phyloP scores from a whole-genome alignment of 75 land plant species.

The Sequoiadendron giganteum region DNA sequence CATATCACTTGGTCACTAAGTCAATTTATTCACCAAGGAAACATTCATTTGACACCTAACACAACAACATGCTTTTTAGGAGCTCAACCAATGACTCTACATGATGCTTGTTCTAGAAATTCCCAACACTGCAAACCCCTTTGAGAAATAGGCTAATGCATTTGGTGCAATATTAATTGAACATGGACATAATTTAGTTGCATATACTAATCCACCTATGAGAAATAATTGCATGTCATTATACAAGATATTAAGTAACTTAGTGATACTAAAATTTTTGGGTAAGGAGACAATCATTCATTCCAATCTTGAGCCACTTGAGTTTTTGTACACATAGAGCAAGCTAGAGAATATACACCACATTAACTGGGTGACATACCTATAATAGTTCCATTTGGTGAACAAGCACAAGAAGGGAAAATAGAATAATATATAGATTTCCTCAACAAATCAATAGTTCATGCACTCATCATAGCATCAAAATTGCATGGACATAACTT shows the following conservation, averaged over 20 bases:
- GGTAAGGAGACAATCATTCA: not conserved
- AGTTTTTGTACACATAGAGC: no score
- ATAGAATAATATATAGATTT: no score
- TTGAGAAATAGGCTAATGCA: not conserved
- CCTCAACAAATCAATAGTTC: not conserved
- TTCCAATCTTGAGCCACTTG: not conserved
- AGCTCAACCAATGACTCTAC: not conserved
- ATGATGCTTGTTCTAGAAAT: no score
- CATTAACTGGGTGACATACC: not conserved
- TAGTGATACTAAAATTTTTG: not conserved
- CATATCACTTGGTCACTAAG: not conserved
- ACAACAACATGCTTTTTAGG: not conserved
- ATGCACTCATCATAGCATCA: not conserved
- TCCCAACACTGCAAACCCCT: no score
- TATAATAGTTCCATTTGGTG: not conserved
- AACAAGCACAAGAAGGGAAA: not conserved
- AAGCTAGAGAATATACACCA: not conserved
- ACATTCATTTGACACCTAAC: not conserved
- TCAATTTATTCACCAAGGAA: not conserved
- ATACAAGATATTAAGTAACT: no score
- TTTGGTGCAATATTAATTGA: not conserved
- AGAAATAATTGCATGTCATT: not conserved
- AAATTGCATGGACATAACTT: not conserved
- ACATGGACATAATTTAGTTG: not conserved
- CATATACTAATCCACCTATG: no score